Evolutionary conservation across 2,329 filamentous ascomycete species (phyloP).

Genomic region (Fusarium sp.): DNA sequence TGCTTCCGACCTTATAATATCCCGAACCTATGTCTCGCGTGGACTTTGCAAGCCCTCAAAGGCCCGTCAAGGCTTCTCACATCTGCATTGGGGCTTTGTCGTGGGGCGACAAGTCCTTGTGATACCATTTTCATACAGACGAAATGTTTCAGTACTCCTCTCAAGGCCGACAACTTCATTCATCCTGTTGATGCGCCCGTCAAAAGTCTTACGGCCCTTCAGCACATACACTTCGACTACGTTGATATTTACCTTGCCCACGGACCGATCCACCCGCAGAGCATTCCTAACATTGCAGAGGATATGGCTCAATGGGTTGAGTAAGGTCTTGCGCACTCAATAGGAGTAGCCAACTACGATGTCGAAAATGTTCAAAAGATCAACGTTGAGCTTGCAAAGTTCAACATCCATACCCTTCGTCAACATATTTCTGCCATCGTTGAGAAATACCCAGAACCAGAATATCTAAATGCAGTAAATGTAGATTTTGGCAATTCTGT

Average conservation of each 20-base stretch:
- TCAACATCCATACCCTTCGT: neutral
- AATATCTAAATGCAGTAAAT: neutral
- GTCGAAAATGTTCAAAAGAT: neutral
- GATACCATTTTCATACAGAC: constrained; percentile 9
- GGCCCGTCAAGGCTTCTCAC: neutral
- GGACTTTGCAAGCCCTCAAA: neutral
- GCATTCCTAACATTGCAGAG: neutral
- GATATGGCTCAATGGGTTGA: constrained; percentile 23
- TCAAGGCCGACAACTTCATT: neutral
- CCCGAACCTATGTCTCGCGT: neutral
- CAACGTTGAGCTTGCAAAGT: constrained; percentile 14
- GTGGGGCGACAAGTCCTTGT: constrained; percentile 8
- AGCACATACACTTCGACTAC: constrained; percentile 2
- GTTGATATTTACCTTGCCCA: constrained; percentile 20
- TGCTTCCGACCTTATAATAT: neutral
- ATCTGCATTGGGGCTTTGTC: neutral
- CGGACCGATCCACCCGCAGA: constrained; percentile 7
- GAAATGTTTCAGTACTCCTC: constrained; percentile 11
- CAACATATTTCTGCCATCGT: neutral
- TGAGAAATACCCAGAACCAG: fast-evolving
- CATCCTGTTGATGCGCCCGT: neutral
- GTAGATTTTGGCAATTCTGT: neutral
- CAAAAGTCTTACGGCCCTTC: constrained; percentile 2
- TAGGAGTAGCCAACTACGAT: constrained; percentile 8
- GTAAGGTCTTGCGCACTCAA: neutral